Percentiles rank a stretch among this genome's conserved stretches.
phyloP scores from a whole-genome alignment of 1,139 yeast species.

The Arxiozyma bovina region DNA sequence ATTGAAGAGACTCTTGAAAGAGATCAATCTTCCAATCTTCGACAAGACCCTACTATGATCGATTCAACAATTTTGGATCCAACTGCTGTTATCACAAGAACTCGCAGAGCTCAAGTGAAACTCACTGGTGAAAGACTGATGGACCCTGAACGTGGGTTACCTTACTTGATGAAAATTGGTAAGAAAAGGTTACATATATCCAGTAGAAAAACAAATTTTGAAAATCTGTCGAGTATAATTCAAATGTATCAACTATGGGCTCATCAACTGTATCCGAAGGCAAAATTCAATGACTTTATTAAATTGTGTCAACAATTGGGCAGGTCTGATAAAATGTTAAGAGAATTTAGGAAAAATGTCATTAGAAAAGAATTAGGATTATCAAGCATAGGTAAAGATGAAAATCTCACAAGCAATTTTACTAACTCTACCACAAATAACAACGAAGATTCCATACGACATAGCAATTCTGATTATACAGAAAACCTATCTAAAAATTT shows the following conservation, averaged over 20 bases:
- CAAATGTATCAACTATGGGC: constrained; percentile 80
- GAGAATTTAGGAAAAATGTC: constrained; percentile 24
- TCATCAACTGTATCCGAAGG: constrained; percentile 69
- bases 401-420: neutral
- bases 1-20: neutral
- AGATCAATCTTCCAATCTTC: neutral
- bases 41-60: neutral
- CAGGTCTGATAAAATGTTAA: constrained; percentile 20
- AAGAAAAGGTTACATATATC: constrained; percentile 37
- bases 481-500: neutral
- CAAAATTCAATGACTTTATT: constrained; percentile 57
- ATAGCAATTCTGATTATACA: neutral
- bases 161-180: constrained; percentile 37
- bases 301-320: constrained; percentile 26
- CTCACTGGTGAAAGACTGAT: constrained; percentile 45
- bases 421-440: neutral
- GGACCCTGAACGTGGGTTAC: constrained; percentile 39
- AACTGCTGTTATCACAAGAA: constrained; percentile 15
- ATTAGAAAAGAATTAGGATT: constrained; percentile 22
- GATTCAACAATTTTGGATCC: constrained; percentile 15
- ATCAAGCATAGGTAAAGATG: constrained; percentile 8
- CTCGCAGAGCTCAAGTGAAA: constrained; percentile 28
- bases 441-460: neutral
- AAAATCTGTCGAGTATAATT: constrained; percentile 43
- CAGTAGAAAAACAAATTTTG: constrained; percentile 34